A percentile compares a stretch with the other conserved stretches of the same genome.
These are phyloP conservation scores for Magnolia sinica DNA, from an alignment of 164 flowering plant species.

Conservation along the genomic window DNA sequence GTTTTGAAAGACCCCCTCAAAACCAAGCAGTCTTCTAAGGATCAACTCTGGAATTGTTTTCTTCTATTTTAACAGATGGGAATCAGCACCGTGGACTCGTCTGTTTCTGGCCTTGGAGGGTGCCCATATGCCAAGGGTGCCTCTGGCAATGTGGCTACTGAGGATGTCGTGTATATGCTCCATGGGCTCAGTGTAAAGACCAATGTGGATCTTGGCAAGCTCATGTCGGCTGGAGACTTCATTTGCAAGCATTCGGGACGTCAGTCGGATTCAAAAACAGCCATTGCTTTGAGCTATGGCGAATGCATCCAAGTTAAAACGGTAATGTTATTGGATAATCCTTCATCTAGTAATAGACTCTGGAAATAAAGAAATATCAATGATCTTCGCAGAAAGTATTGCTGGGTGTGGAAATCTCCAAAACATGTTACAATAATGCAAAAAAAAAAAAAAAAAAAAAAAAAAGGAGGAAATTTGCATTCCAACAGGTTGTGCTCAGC, in stretches of 20 bases:
- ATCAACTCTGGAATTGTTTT: too few species aligned
- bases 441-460: too few species aligned
- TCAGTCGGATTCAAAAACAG: slow-evolving; percentile 78
- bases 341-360: background rate
- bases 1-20: too few species aligned
- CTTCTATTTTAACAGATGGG: slow-evolving; percentile 68
- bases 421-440: too few species aligned
- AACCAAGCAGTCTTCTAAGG: too few species aligned
- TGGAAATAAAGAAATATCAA: background rate
- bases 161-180: slow-evolving; percentile 96
- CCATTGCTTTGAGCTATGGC: slow-evolving; percentile 62
- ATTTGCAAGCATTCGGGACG: slow-evolving; percentile 77
- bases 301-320: slow-evolving; percentile 65
- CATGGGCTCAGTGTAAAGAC: slow-evolving; percentile 84
- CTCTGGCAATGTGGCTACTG: slow-evolving; percentile 95
- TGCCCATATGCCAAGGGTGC: slow-evolving; percentile 99
- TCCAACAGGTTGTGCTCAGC: too few species aligned
- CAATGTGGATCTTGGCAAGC: slow-evolving; percentile 81
- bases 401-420: background rate
- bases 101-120: slow-evolving; percentile 95
- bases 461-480: too few species aligned
- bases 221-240: slow-evolving; percentile 79
- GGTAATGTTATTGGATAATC: background rate
- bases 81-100: slow-evolving; percentile 74
- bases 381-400: background rate